phyloP scores from a whole-genome alignment of 2,329 filamentous ascomycete species.

The Phoma sp. region DNA sequence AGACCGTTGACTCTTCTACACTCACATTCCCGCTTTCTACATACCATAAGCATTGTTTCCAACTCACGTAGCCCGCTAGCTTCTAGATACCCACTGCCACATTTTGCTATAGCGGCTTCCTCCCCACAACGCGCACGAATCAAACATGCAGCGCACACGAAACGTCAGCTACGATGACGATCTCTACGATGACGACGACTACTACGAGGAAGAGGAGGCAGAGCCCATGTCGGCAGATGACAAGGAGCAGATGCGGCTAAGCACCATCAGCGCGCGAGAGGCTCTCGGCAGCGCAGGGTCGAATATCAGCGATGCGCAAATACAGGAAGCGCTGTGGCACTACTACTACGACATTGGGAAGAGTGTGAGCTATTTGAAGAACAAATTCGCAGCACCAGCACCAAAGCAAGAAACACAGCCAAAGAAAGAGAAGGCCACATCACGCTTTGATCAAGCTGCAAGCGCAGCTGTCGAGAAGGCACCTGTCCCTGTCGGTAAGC shows the following conservation, averaged over 20 bases:
- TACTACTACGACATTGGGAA: constrained; percentile 95
- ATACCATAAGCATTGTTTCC: background rate
- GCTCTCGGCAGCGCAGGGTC: constrained; percentile 68
- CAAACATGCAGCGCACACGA: constrained; percentile 53
- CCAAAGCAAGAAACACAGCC: constrained; percentile 34
- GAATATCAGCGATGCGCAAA: constrained; percentile 71
- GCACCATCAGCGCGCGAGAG: constrained; percentile 70
- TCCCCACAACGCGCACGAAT: background rate
- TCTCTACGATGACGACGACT: constrained; percentile 60
- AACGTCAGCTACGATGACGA: constrained; percentile 60
- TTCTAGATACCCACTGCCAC: background rate
- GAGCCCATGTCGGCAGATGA: constrained; percentile 39
- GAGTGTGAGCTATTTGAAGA: constrained; percentile 79
- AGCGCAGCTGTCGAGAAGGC: constrained; percentile 47
- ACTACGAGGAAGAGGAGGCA: constrained; percentile 39
- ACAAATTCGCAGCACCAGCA: constrained; percentile 51
- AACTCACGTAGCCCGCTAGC: background rate
- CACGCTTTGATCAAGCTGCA: constrained; percentile 57
- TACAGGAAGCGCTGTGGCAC: constrained; percentile 91
- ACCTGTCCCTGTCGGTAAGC: constrained; percentile 57
- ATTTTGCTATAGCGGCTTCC: background rate
- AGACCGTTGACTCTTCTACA: background rate
- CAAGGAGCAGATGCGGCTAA: constrained; percentile 66
- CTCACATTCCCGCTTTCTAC: background rate
- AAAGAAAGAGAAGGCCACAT: constrained; percentile 52